These are phyloP conservation scores for Chlamydomonas reinhardtii DNA, from an alignment of 163 green algal genomes.

Conservation along the genomic window DNA sequence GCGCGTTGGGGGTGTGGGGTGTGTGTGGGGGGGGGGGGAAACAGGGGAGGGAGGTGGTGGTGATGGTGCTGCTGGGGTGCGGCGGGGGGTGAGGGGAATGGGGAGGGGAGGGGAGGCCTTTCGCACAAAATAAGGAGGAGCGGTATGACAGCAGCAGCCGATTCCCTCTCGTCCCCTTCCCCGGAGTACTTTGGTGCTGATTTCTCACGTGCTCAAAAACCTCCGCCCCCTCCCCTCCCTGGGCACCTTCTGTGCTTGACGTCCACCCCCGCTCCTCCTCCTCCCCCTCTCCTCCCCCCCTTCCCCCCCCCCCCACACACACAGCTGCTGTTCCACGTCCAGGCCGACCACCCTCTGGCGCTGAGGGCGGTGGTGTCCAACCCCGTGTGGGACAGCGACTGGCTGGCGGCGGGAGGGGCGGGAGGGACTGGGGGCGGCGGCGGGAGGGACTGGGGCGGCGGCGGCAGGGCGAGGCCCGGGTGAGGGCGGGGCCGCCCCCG, in stretches of 20 bases:
- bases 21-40: background rate
- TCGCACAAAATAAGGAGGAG: too few species aligned
- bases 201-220: too few species aligned
- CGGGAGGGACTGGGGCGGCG: background rate
- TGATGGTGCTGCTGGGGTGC: background rate
- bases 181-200: too few species aligned
- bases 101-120: too few species aligned
- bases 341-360: background rate
- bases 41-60: background rate
- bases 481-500: background rate
- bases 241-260: too few species aligned
- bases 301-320: background rate
- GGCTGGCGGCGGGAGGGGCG: background rate
- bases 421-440: background rate
- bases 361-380: constrained; percentile 8
- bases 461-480: background rate
- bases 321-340: constrained; percentile 44
- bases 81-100: too few species aligned
- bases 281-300: too few species aligned
- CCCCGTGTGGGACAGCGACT: constrained; percentile 37
- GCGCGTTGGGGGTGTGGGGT: background rate
- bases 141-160: too few species aligned
- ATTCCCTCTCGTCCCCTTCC: too few species aligned
- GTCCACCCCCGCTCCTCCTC: too few species aligned
- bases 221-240: too few species aligned